A percentile compares a stretch with the other conserved stretches of the same genome.
Conservation (phyloP, 2,329 filamentous ascomycete species). For the Apiospora arundinis region DNA sequence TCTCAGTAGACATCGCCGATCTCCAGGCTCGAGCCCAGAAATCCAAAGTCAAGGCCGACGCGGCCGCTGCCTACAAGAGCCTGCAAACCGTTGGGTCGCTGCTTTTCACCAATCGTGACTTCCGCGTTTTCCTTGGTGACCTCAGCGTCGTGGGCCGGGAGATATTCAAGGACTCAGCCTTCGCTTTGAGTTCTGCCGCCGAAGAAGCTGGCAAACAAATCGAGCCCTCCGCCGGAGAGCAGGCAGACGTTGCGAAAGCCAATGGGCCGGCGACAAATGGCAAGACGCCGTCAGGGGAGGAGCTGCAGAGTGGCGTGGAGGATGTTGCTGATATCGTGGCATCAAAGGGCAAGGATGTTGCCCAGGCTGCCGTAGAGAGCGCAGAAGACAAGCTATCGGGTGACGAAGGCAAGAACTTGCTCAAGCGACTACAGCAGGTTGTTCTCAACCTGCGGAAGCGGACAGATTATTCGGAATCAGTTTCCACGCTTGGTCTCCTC, state of each 20-base stretch:
- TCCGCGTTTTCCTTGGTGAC: constrained; percentile 84
- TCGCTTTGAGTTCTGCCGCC: constrained; percentile 77
- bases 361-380: constrained; percentile 64
- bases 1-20: constrained; percentile 71
- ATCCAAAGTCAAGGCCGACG: constrained; percentile 72
- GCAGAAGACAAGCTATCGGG: constrained; percentile 75
- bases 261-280: constrained; percentile 34
- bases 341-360: constrained; percentile 47
- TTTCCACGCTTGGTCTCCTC: constrained; percentile 77
- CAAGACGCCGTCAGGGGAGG: constrained; percentile 60
- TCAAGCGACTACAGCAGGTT: constrained; percentile 77
- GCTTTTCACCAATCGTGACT: constrained; percentile 89
- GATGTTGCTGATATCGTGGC: constrained; percentile 62
- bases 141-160: constrained; percentile 79
- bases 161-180: constrained; percentile 86
- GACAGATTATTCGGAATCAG: constrained; percentile 84
- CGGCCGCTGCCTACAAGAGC: constrained; percentile 78
- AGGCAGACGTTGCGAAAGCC: constrained; percentile 54
- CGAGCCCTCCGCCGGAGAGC: constrained; percentile 70
- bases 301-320: constrained; percentile 64
- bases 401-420: constrained; percentile 74
- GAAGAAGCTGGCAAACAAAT: constrained; percentile 76
- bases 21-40: constrained; percentile 65
- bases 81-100: constrained; percentile 82
- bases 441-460: constrained; percentile 77